Base-by-base conservation (phyloP, 2,329 filamentous ascomycete species). In the Hansfordia pulvinata region DNA sequence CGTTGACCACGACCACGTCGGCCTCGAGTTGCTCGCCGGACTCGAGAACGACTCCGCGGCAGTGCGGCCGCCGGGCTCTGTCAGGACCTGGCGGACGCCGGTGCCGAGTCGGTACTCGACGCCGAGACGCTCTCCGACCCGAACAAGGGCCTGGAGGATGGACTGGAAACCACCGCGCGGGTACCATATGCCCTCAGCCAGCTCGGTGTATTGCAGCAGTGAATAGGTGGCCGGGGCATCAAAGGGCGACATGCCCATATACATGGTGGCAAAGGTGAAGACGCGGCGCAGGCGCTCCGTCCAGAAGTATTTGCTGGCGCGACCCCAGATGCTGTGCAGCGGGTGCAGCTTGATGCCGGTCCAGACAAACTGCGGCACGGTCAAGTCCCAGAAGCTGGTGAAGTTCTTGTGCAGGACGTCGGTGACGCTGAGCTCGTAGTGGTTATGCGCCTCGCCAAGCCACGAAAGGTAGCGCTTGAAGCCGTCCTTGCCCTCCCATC, bases 181-280 rank as follows among this genome's bases (percentile, higher is more conserved):
- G 50, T 81, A 84, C 71, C 76, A 78, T 22, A 85, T 81, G 1
- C 79, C 79, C 52, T 85, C 76, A 0, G 74, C 72, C 17, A 82
- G 52, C 52, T 84, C 78, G 0, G 78, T 78, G 45, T 83, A 84
- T 49, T 83, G 78, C 27, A 84, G 54, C 32, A 84, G 48, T 25
- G 66, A 75, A 50, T 84, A 84, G 2, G 78, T 83, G 4, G 72
- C 76, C 0, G 78, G 79, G 0, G 79, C 77, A 42, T 81, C 75
- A 43, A 78, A 84, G 0, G 79, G 79, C 29, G 64, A 74, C 78
- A 84, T 84, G 0, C 79, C 79, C 72, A 84, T 78, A 42, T 85
- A 84, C 78, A 84, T 85, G 39, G 74, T 82, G 13, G 70, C 76
- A 49, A 84, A 84, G 0, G 78, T 83, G 36, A 84, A 84, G 0